Base-by-base conservation (phyloP, 495 filamentous ascomycete genomes). In the Penicillium flavigenum region DNA sequence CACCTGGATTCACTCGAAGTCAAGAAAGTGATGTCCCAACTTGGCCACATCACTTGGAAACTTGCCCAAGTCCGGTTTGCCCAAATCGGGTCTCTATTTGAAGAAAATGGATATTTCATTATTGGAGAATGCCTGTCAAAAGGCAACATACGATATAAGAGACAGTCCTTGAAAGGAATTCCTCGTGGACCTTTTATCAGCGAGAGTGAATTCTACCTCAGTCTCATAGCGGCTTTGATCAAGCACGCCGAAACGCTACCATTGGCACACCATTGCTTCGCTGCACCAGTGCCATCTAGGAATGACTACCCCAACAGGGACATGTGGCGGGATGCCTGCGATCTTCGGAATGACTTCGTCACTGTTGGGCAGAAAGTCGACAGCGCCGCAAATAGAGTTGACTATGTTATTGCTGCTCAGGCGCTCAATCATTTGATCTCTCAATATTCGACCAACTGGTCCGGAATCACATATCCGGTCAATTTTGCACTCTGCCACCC, bases 91-190 rank as follows among this genome's bases (percentile, higher is more conserved):
- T 47, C 45, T n/a, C 6, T 47, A 16, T 29, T 29, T 11, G 16
- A 29, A 17, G 7, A 29, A 16, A 16, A 47, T 2, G 45, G 45
- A 4, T 17, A n/a, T 47, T 29, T 47, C 4, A 26, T 17, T 5
- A 47, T 47, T 29, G 45, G 45, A 29, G 16, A 47, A 47, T 47
- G 45, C 26, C 45, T 47, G 2, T 47, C 45, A 47, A 26, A 26
- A n/a, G 45, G 26, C 5, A 26, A n/a, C 16, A n/a, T 47, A 7
- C 26, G n/a, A 17, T 7, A 47, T 8, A 29, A 47, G 2, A 29
- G 45, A 47, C 22, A 26, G 2, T 29, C 26, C 8, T 47, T 47
- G 45, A 17, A 11, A 17, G 11, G 3, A 11, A 7, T 47, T 8
- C 14, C 16, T 29, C 45, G 45, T 4, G 45, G 45, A 8, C 45